phyloP scores from a whole-genome alignment of 139 green algal species.

The Closterium sp. region DNA sequence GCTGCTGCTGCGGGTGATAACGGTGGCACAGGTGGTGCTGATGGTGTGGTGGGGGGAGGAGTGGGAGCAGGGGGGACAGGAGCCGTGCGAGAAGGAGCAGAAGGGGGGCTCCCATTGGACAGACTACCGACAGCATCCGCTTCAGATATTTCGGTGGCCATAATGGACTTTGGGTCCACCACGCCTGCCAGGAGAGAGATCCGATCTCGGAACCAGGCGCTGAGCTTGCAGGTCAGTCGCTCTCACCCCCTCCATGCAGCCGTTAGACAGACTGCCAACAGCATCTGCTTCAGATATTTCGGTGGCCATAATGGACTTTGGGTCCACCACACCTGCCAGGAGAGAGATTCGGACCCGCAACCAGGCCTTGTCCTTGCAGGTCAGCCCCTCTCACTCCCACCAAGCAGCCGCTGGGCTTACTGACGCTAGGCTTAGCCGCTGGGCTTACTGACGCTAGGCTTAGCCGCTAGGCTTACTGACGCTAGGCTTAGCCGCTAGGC shows the following conservation, averaged over 20 bases:
- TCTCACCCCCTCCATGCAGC: no score
- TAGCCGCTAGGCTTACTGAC: no score
- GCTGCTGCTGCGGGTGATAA: not conserved
- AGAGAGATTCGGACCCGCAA: constrained; percentile 59
- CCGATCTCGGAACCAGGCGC: constrained; percentile 61
- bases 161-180: constrained; percentile 85
- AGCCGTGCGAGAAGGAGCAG: no score
- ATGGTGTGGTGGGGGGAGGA: not conserved
- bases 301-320: constrained; percentile 82
- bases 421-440: no score
- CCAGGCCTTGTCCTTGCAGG: constrained; percentile 67
- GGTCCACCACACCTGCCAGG: constrained; percentile 56
- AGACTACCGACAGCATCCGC: not conserved
- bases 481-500: no score
- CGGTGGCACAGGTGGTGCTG: not conserved
- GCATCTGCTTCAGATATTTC: not conserved
- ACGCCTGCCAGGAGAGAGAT: constrained; percentile 55
- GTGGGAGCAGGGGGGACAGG: not conserved
- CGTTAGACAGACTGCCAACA: not conserved
- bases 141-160: constrained; percentile 44
- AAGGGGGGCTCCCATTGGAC: not conserved
- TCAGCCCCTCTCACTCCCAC: no score
- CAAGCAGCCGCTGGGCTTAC: not conserved
- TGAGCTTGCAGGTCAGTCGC: constrained; percentile 64
- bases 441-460: no score